These are phyloP conservation scores for Prunus armeniaca DNA, from an alignment of 306 rosid genomes.

Conservation along the genomic window DNA sequence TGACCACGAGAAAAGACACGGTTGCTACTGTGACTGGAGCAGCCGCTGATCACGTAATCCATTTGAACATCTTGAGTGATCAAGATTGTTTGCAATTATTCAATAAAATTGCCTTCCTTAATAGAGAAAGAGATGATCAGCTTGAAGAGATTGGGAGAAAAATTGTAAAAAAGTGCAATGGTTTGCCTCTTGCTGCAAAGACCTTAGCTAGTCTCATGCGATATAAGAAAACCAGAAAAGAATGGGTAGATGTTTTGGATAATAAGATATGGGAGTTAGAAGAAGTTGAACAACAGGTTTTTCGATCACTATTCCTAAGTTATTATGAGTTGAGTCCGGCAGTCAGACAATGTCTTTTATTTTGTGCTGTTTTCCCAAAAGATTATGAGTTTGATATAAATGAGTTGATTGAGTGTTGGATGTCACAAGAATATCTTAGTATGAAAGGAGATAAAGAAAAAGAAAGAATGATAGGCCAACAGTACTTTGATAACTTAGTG, in stretches of 20 bases:
- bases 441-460: too few species aligned
- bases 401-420: too few species aligned
- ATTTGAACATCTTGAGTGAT: not conserved
- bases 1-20: not conserved
- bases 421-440: too few species aligned
- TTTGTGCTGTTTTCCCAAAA: too few species aligned
- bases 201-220: conserved; percentile 7
- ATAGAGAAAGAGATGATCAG: too few species aligned
- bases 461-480: too few species aligned
- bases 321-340: too few species aligned
- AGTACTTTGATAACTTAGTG: too few species aligned
- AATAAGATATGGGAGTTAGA: not conserved
- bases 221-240: not conserved
- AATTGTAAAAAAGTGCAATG: not conserved
- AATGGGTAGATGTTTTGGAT: not conserved
- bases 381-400: too few species aligned
- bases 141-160: not conserved
- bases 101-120: not conserved
- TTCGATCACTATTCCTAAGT: not conserved
- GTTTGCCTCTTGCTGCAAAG: not conserved
- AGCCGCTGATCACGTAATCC: not conserved
- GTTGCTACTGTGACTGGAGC: not conserved
- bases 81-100: not conserved
- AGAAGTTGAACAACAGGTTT: not conserved
- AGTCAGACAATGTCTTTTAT: not conserved